Base-by-base conservation (phyloP, 1,284 basidiomycete species). In the Ceratobasidium papillatum region DNA sequence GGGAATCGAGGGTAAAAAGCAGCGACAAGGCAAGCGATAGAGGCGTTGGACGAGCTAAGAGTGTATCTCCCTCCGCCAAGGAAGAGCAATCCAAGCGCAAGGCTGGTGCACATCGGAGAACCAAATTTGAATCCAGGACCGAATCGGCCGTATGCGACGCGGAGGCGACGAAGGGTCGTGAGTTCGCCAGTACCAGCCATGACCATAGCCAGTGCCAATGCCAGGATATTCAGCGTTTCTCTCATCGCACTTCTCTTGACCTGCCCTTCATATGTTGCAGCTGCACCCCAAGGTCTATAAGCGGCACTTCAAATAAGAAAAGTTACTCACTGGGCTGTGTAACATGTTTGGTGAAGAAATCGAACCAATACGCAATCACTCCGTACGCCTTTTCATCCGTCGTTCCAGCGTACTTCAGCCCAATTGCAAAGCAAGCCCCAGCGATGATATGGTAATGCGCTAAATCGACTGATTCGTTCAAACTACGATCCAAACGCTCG, bases 121-220 rank as follows among this genome's bases (percentile, higher is more conserved):
- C 96, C 96, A 79, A 98, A 99, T 75, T 91, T 90, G 82, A 91
- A 86, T 63, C 89, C 90, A 1, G 82, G 81, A 74, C 92, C 91
- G 80, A 93, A 92, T 85, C 94, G 91, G n/a, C 95, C 96, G 80
- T 96, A 98, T 2, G 93, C 91, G 79, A 94, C 90, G 30, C 98
- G 89, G 14, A 99, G 86, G n/a, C 95, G 88, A 36, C 95, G 90
- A 32, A 99, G 85, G 76, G 94, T 92, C 65, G 92, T 93, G 56
- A 99, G 89, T 81, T 99, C 95, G 12, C 98, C 98, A 0, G 95
- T 98, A 1, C 98, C 98, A 0, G 96, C 94, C 93, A 99, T 95
- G 64, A 99, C 92, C 86, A 97, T 92, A 77, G 91, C 91, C 34
- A 98, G 83, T 2, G 95, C 87, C 47, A 98, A 86, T 0, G 94